These are phyloP conservation scores for Kwoniella heveanensis DNA, from an alignment of 768 basidiomycete genomes.

Conservation along the genomic window DNA sequence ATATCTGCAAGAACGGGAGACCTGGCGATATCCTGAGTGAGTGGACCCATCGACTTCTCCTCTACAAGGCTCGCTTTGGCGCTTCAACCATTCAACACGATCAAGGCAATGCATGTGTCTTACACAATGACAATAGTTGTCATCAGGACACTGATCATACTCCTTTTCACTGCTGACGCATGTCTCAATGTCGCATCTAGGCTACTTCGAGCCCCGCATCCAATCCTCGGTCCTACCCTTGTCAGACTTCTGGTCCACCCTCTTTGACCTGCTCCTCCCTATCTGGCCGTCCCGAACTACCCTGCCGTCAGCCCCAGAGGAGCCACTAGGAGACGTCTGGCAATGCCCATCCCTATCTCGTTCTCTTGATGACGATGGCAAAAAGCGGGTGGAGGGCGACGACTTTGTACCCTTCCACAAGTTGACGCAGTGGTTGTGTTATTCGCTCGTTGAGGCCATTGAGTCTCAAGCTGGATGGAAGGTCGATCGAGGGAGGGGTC, in stretches of 20 bases:
- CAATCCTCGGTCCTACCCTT: constrained; percentile 64
- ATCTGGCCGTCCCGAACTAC: constrained; percentile 83
- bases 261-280: constrained; percentile 77
- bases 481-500: constrained; percentile 76
- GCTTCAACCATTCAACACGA: too few relatives aligned
- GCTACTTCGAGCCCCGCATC: constrained; percentile 22
- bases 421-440: constrained; percentile 89
- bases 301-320: constrained; percentile 60
- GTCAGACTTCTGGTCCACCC: constrained; percentile 73
- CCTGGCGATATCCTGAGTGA: constrained; percentile 81
- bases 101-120: too few relatives aligned
- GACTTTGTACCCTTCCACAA: constrained; percentile 93
- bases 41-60: constrained; percentile 23
- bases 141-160: too few relatives aligned
- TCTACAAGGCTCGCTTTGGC: too few relatives aligned
- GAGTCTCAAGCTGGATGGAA: constrained; percentile 76
- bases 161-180: neutral
- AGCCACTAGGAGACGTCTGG: constrained; percentile 91
- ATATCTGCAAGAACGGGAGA: constrained; percentile 71
- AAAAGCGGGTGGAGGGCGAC: constrained; percentile 61
- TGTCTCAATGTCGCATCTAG: constrained; percentile 2
- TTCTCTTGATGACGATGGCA: constrained; percentile 27
- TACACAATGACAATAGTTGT: too few relatives aligned
- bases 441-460: constrained; percentile 82
- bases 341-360: constrained; percentile 65